Evolutionary conservation across 129 eudicot genomes (phyloP), one percentile per base, ranked within the genome.

Genomic region (Pulicaria dysenterica): DNA sequence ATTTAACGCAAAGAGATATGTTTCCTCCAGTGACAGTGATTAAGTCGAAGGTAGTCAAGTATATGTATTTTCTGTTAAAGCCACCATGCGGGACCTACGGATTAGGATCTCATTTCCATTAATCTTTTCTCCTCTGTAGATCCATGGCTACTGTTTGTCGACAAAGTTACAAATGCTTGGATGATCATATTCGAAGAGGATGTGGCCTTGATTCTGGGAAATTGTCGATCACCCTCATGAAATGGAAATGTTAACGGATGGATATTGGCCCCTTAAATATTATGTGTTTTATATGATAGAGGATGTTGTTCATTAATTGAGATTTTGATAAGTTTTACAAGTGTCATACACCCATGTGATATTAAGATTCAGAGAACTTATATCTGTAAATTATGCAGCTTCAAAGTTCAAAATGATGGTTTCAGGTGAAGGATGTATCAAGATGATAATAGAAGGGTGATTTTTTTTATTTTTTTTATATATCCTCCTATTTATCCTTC

Each of bases 21-120:
- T 88, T 65, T 84, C 97, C 31, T 85, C 73, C 14, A 77, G 85
- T 58, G 96, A 91, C 56, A 74, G 79, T 17, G 96, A 84, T 45
- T 83, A 71, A 79, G 50, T 15, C 62, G 63, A 58, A 47, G 74
- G 66, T 42, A 42, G 67, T 34, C 49, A 64, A 66, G 7, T 5
- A 42, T 11, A 40, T 3, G 4, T 54, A 6, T 74, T 10, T 49
- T n/a, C 15, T 8, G 13, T 54, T 45, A n/a, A 49, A 17, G 49
- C 6, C 58, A 37, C 19, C 36, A 44, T 44, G 34, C 0, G 48
- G 37, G 48, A 39, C 11, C 45, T 50, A 12, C 3, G 10, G 65
- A 5, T 64, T 24, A 42, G 15, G 53, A 24, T 17, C 47, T 55
- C 46, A 24, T 10, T 54, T 24, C 4, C 4, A 37, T 19, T 24